These are phyloP conservation scores for Pelargonium cotyledonis DNA, from an alignment of 441 rosid genomes.

Conservation along the genomic window DNA sequence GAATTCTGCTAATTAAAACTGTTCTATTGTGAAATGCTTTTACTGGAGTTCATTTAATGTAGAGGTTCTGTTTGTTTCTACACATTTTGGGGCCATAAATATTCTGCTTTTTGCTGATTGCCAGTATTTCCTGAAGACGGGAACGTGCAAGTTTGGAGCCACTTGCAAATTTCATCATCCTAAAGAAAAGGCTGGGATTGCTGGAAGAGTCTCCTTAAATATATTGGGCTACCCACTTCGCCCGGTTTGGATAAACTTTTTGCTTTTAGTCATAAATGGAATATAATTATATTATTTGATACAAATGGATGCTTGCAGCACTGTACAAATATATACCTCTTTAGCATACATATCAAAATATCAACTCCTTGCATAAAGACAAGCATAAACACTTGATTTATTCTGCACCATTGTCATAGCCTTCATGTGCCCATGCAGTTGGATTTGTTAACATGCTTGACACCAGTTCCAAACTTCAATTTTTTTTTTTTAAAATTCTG, in stretches of 20 bases:
- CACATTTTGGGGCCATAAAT: constrained; percentile 14
- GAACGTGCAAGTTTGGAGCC: constrained; percentile 98
- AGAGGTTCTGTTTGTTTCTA: not conserved
- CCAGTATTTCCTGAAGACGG: constrained; percentile 92
- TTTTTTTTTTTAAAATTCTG: too few relatives aligned
- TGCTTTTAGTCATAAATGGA: constrained; percentile 1
- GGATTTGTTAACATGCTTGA: not conserved
- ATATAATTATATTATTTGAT: constrained; percentile 2
- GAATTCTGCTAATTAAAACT: not conserved
- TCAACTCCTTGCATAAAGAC: not conserved
- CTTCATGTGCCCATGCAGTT: not conserved
- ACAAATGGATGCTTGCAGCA: not conserved
- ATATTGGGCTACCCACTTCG: constrained; percentile 90
- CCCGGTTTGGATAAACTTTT: constrained; percentile 44
- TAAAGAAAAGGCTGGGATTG: constrained; percentile 89
- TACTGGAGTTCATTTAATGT: not conserved
- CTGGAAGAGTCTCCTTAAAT: constrained; percentile 85
- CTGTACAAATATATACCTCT: not conserved
- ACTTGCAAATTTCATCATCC: constrained; percentile 99
- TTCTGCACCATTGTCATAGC: too few relatives aligned
- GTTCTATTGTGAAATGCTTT: not conserved
- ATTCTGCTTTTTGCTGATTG: constrained; percentile 18
- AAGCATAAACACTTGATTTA: not conserved
- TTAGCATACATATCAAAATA: not conserved
- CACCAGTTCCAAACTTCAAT: too few relatives aligned